A percentile compares a stretch with the other conserved stretches of the same genome.
phyloP scores from a whole-genome alignment of 768 basidiomycete genomes.

The Xerocomellus amylosporus region DNA sequence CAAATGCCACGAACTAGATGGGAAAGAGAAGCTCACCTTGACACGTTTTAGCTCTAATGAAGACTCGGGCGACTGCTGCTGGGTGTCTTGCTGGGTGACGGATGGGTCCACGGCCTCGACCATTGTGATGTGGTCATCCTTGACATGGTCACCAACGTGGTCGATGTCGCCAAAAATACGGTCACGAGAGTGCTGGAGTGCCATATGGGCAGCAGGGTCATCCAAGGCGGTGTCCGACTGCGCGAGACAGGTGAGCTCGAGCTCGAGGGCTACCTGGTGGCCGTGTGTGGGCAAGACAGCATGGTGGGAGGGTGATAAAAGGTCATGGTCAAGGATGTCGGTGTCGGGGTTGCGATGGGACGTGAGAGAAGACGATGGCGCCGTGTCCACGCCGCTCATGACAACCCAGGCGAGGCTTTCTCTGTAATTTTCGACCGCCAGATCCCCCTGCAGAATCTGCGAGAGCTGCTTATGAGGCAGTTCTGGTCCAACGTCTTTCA shows the following conservation, averaged over 20 bases:
- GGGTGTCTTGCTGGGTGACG: slow-evolving; percentile 50
- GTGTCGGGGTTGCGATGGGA: slow-evolving; percentile 29
- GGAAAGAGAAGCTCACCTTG: slow-evolving; percentile 51
- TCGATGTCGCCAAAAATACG: slow-evolving; percentile 32
- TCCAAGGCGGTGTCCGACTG: slow-evolving; percentile 28
- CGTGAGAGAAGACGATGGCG: slow-evolving; percentile 29
- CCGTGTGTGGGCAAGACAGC: slow-evolving; percentile 27
- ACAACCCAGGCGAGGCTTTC: slow-evolving; percentile 24
- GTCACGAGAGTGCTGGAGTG: slow-evolving; percentile 31
- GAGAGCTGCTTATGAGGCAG: slow-evolving; percentile 20
- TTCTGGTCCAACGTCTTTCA: slow-evolving; percentile 22
- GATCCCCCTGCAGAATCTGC: slow-evolving; percentile 20
- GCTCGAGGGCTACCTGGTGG: slow-evolving; percentile 31
- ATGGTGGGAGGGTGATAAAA: slow-evolving; percentile 33
- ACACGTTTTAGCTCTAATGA: slow-evolving; percentile 83
- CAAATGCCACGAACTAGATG: slow-evolving; percentile 14
- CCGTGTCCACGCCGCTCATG: slow-evolving; percentile 46
- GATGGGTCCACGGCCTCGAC: slow-evolving; percentile 38
- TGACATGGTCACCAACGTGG: slow-evolving; percentile 34
- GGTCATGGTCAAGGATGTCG: slow-evolving; percentile 34
- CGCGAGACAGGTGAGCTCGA: slow-evolving; percentile 29
- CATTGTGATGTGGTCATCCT: slow-evolving; percentile 33
- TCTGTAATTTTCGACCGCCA: slow-evolving; percentile 18
- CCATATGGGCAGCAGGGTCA: slow-evolving; percentile 27
- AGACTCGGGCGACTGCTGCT: slow-evolving; percentile 60